phyloP scores from a whole-genome alignment of 1,284 basidiomycete genomes.

The Cutaneotrichosporon sp. region DNA sequence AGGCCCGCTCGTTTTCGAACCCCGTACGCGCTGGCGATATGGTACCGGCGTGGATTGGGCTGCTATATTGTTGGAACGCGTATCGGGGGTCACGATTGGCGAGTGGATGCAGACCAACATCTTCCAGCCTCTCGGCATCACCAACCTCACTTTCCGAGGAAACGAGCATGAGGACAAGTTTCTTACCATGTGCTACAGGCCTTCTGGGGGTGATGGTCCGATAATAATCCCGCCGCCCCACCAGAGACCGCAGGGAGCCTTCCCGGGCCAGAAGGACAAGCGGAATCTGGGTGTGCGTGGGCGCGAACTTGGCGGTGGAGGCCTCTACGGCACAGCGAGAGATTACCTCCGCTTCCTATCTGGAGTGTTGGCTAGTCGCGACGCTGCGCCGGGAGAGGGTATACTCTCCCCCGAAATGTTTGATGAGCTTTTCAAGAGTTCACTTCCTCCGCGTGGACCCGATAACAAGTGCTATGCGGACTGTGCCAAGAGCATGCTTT shows the following conservation, averaged over 20 bases:
- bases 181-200: conserved; percentile 16
- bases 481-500: conserved; percentile 16
- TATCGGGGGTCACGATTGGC: conserved; percentile 15
- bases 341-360: conserved; percentile 28
- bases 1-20: conserved; percentile 29
- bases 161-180: conserved; percentile 23
- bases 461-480: conserved; percentile 17
- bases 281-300: conserved; percentile 1
- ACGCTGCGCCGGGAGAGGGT: conserved; percentile 15
- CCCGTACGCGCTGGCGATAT: conserved; percentile 26
- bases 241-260: conserved; percentile 7
- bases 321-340: conserved; percentile 23
- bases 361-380: conserved; percentile 18
- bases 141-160: conserved; percentile 35
- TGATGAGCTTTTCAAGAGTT: conserved; percentile 31
- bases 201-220: background rate
- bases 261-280: background rate
- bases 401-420: conserved; percentile 28
- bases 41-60: conserved; percentile 22
- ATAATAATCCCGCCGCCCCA: background rate
- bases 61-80: conserved; percentile 26
- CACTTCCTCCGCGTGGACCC: conserved; percentile 21
- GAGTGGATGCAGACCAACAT: conserved; percentile 37
- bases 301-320: conserved; percentile 23
- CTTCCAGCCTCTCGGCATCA: conserved; percentile 40